Conservation (phyloP, 306 rosid genomes). For the Inga oerstediana region DNA sequence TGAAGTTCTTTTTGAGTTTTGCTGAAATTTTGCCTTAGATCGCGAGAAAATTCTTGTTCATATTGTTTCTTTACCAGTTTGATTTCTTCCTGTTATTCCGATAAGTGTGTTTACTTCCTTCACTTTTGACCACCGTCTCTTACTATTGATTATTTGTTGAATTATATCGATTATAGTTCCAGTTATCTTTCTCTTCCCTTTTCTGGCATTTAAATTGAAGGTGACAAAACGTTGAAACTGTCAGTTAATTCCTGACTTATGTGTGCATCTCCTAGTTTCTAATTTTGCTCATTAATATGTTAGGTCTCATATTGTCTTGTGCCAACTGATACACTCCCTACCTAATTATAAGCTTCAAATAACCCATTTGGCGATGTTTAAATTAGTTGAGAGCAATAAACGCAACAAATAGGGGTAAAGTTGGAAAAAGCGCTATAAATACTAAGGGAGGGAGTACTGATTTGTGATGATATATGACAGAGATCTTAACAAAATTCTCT, state of each 20-base stretch:
- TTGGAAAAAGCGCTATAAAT: no score
- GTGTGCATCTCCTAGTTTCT: background rate
- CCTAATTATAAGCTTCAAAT: no score
- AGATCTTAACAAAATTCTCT: slow-evolving; percentile 37
- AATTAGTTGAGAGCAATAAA: no score
- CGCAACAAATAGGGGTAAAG: no score
- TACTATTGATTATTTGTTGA: slow-evolving; percentile 27
- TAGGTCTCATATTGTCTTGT: background rate
- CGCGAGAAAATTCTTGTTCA: slow-evolving; percentile 10
- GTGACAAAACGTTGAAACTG: background rate
- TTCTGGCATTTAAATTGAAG: slow-evolving; percentile 2
- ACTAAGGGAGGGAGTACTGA: background rate
- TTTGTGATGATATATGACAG: slow-evolving; percentile 11
- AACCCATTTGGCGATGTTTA: no score
- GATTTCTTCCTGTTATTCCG: slow-evolving; percentile 28
- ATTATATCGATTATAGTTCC: slow-evolving; percentile 28
- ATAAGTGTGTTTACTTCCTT: slow-evolving; percentile 20
- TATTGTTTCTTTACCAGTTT: background rate
- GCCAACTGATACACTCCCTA: slow-evolving; percentile 5
- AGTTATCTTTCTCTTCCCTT: slow-evolving; percentile 13
- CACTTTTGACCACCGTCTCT: slow-evolving; percentile 34
- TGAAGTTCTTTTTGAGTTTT: background rate
- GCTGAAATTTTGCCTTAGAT: background rate
- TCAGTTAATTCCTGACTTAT: slow-evolving; percentile 6
- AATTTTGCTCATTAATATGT: slow-evolving; percentile 5